These are phyloP conservation scores for Trematosphaeria pertusa DNA, from an alignment of 2,329 filamentous ascomycete species.

Conservation along the genomic window DNA sequence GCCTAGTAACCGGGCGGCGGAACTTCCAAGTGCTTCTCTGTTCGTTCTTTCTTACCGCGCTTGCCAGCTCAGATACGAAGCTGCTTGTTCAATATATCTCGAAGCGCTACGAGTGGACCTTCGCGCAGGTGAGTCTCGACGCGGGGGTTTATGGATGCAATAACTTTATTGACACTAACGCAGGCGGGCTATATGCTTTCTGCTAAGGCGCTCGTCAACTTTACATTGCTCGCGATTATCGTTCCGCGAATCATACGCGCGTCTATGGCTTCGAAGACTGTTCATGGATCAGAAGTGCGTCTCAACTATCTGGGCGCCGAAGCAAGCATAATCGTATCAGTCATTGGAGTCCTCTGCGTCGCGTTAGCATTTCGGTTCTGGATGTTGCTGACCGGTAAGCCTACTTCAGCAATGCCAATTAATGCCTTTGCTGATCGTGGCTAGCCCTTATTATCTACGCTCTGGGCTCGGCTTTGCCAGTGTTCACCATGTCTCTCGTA, in stretches of 20 bases:
- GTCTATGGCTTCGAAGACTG: constrained; percentile 28
- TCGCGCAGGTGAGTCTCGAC: constrained; percentile 31
- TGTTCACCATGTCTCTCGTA: constrained; percentile 48
- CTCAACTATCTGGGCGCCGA: constrained; percentile 43
- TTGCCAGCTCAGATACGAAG: constrained; percentile 49
- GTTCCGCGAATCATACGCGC: constrained; percentile 43
- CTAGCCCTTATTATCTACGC: constrained; percentile 47
- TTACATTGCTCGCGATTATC: constrained; percentile 40
- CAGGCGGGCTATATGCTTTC: constrained; percentile 48
- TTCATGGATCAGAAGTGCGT: constrained; percentile 34
- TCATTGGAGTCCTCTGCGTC: constrained; percentile 43
- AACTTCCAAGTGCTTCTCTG: constrained; percentile 44
- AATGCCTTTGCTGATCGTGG: constrained; percentile 6
- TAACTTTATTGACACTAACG: neutral
- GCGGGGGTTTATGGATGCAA: neutral
- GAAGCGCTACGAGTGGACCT: constrained; percentile 48
- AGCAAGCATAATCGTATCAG: constrained; percentile 39
- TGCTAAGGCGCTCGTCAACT: constrained; percentile 46
- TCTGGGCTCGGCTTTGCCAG: constrained; percentile 46
- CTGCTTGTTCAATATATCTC: constrained; percentile 49
- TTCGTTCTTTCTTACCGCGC: constrained; percentile 44
- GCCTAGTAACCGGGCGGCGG: constrained; percentile 29
- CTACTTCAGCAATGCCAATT: neutral
- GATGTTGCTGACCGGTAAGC: constrained; percentile 39
- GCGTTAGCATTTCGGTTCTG: constrained; percentile 40